Conservation (phyloP, 2,329 filamentous ascomycete genomes). For the Venturia asperata region DNA sequence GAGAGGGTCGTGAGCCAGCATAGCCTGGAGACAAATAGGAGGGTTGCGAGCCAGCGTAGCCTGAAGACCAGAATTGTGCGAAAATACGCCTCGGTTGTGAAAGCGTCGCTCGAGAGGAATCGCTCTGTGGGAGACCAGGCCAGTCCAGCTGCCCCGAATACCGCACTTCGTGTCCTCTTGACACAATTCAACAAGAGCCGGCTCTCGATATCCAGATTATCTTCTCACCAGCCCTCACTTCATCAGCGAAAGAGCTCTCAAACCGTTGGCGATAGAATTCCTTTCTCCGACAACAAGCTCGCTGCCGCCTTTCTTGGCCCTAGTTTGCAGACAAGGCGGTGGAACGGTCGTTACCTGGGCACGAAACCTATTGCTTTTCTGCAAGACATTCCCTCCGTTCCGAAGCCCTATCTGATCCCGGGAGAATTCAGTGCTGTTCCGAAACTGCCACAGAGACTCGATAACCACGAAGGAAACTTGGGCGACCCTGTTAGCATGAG, state of each 20-base stretch:
- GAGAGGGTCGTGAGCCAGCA: background rate
- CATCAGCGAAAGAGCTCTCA: background rate
- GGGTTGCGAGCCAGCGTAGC: background rate
- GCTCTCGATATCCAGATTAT: background rate
- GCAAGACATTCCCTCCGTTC: background rate
- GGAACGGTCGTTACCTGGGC: background rate
- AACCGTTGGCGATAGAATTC: background rate
- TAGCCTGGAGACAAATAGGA: no score
- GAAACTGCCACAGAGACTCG: background rate
- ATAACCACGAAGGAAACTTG: background rate
- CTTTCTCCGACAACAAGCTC: background rate
- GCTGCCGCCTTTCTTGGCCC: background rate
- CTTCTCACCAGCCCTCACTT: background rate
- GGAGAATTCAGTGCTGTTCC: background rate
- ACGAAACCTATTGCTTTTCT: background rate
- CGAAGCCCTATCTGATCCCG: background rate
- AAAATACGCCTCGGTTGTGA: background rate
- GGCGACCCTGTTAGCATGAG: slow-evolving; percentile 51
- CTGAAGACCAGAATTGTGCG: background rate
- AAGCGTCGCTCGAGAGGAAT: background rate
- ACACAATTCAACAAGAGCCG: background rate
- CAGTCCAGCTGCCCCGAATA: background rate
- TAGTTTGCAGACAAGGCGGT: background rate
- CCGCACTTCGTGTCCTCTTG: background rate
- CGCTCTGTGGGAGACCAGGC: background rate